phyloP scores from a whole-genome alignment of 306 rosid species.

The Inga leiocalycina region DNA sequence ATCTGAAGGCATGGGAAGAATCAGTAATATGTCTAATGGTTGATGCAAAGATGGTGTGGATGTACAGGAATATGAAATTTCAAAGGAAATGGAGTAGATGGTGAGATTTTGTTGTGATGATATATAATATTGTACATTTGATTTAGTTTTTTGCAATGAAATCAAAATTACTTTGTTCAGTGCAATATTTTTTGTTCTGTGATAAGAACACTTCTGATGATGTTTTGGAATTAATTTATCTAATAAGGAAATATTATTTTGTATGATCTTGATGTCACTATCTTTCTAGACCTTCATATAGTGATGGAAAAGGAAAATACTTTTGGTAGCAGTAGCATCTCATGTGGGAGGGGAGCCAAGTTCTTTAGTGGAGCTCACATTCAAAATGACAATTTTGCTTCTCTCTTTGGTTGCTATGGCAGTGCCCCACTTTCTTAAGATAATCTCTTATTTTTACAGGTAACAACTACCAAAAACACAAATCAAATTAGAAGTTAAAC shows the following conservation, averaged over 20 bases:
- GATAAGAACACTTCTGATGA: neutral
- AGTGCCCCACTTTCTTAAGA: no score
- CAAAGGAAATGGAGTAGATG: constrained; percentile 14
- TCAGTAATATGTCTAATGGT: constrained; percentile 19
- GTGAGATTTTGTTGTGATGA: neutral
- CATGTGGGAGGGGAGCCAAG: no score
- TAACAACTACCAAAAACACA: no score
- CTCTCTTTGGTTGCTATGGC: no score
- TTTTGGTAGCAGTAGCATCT: no score
- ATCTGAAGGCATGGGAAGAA: constrained; percentile 18
- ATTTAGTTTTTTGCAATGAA: constrained; percentile 17
- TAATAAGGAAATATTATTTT: neutral
- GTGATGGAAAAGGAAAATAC: no score
- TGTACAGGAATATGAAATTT: constrained; percentile 36
- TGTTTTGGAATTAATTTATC: neutral
- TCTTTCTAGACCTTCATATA: no score
- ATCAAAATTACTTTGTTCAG: neutral
- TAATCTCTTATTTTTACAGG: no score
- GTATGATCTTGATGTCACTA: neutral
- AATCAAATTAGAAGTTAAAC: no score
- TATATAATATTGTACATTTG: constrained; percentile 33
- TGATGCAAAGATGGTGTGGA: constrained; percentile 16
- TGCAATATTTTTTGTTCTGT: neutral
- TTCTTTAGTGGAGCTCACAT: no score
- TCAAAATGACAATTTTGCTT: no score